phyloP scores from a whole-genome alignment of 176 grass and related monocot genomes.

The Pontederia crassipes region DNA sequence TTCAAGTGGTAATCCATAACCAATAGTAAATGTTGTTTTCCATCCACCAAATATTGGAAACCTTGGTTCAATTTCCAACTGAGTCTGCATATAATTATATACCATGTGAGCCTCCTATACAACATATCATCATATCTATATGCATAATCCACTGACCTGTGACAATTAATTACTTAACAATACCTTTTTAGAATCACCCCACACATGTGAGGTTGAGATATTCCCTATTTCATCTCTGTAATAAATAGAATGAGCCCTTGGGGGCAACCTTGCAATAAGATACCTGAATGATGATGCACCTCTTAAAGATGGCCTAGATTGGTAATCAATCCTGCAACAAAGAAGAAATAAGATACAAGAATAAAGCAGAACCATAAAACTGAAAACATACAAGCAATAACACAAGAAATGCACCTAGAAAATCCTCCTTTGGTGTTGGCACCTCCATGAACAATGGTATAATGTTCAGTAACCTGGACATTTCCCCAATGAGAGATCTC shows the following conservation, averaged over 20 bases:
- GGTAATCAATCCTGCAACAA: slow-evolving; percentile 77
- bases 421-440: slow-evolving; percentile 88
- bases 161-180: not conserved
- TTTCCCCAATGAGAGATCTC: slow-evolving; percentile 98
- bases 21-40: slow-evolving; percentile 93
- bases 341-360: slow-evolving; percentile 2
- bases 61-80: slow-evolving; percentile 86
- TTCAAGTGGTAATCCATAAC: slow-evolving; percentile 83
- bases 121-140: slow-evolving; percentile 9
- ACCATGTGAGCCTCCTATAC: not conserved
- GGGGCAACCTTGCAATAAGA: slow-evolving; percentile 70
- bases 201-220: slow-evolving; percentile 93
- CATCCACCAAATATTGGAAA: slow-evolving; percentile 99
- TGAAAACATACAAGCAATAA: not conserved
- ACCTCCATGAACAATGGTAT: slow-evolving; percentile 78
- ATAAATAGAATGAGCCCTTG: slow-evolving; percentile 89
- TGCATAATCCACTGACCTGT: slow-evolving; percentile 5
- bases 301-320: slow-evolving; percentile 63
- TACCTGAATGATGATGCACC: slow-evolving; percentile 83
- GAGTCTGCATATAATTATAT: slow-evolving; percentile 56
- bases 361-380: slow-evolving; percentile 18
- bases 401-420: slow-evolving; percentile 53
- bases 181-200: slow-evolving; percentile 95
- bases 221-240: slow-evolving; percentile 99
- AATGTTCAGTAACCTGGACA: slow-evolving; percentile 80